phyloP scores from a whole-genome alignment of 225 moss, liverwort and hornwort species.

The Pleurozium schreberi region DNA sequence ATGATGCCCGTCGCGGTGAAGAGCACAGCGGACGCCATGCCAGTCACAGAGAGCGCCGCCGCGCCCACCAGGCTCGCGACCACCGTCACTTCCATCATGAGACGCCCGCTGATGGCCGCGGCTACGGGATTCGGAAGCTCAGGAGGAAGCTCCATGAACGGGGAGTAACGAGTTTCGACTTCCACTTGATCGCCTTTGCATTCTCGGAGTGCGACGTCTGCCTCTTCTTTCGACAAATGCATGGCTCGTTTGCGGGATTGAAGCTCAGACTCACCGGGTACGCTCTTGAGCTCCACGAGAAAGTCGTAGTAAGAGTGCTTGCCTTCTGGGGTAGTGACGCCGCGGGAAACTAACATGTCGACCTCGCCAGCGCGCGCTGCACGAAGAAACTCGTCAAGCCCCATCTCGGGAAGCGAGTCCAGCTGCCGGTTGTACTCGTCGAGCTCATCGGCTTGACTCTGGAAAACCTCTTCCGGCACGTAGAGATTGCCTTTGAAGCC shows the following conservation, averaged over 20 bases:
- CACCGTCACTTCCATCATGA: constrained; percentile 72
- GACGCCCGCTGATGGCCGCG: constrained; percentile 74
- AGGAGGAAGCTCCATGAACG: constrained; percentile 56
- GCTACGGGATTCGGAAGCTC: constrained; percentile 70
- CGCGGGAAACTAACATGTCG: constrained; percentile 68
- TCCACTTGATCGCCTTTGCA: constrained; percentile 70
- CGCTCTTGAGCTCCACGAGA: constrained; percentile 66
- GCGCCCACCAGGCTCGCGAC: constrained; percentile 66
- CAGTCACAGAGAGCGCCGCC: constrained; percentile 47
- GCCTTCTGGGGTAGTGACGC: constrained; percentile 40
- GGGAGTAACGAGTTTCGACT: constrained; percentile 68
- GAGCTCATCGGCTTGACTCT: constrained; percentile 48
- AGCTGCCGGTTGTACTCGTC: constrained; percentile 49
- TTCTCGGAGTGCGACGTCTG: constrained; percentile 44
- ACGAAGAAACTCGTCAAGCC: constrained; percentile 63
- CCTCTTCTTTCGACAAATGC: constrained; percentile 69
- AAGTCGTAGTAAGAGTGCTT: constrained; percentile 72
- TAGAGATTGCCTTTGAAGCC: constrained; percentile 77
- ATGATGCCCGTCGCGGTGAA: constrained; percentile 38
- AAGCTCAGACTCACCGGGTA: constrained; percentile 52
- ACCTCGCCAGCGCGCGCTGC: constrained; percentile 50
- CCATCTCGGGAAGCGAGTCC: constrained; percentile 66
- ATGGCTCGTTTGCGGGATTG: constrained; percentile 77
- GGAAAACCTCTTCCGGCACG: constrained; percentile 83
- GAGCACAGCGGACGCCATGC: constrained; percentile 46